These are phyloP conservation scores for Coniochaeta ligniaria DNA, from an alignment of 2,329 filamentous ascomycete species.

Conservation along the genomic window DNA sequence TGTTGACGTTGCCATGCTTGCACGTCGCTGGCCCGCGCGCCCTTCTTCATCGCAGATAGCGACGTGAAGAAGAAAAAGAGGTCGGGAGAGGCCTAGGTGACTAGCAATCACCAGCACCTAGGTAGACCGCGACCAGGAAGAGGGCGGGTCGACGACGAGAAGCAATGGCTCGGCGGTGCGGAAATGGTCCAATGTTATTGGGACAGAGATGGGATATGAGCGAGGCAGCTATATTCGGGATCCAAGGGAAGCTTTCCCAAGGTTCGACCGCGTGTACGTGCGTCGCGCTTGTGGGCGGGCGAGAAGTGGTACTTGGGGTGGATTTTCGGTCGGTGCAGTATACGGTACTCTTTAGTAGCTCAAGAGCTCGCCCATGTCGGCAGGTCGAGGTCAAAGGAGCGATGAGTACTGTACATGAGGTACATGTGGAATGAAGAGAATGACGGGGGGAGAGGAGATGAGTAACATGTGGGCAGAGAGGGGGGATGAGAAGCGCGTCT, in stretches of 20 bases:
- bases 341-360: constrained; percentile 1
- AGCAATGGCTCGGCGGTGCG: constrained; percentile 1
- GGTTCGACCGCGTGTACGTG: constrained; percentile 1
- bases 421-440: background rate
- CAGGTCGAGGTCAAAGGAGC: background rate
- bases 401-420: constrained; percentile 1
- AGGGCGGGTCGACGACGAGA: constrained; percentile 5
- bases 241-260: constrained; percentile 2
- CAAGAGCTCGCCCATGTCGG: background rate
- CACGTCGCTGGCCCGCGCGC: constrained; percentile 13
- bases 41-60: constrained; percentile 17
- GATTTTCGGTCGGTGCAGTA: background rate
- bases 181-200: background rate
- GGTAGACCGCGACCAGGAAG: constrained; percentile 11
- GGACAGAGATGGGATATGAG: background rate
- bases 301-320: background rate
- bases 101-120: constrained; percentile 16
- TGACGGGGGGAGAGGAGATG: background rate
- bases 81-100: constrained; percentile 13
- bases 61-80: background rate
- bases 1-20: constrained; percentile 21
- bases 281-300: constrained; percentile 1
- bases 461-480: constrained; percentile 3
- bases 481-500: constrained; percentile 4
- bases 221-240: constrained; percentile 1